Base-by-base conservation (phyloP, 148 eudicot genomes). In the Spergularia marina region DNA sequence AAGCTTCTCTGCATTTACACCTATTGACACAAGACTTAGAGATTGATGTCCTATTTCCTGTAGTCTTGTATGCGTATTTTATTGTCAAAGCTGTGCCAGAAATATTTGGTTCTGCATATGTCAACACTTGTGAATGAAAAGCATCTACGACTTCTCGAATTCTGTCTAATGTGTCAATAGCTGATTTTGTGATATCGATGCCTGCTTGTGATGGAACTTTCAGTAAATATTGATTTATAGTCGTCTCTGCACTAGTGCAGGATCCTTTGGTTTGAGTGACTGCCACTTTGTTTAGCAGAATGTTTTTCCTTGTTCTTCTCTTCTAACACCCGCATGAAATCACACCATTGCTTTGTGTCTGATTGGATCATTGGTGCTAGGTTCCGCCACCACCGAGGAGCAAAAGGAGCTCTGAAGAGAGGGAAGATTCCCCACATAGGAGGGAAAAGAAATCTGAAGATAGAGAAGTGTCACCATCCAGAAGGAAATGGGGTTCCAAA, bases 331-430 rank as follows among this genome's bases (percentile, higher is more conserved):
- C 49, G 1, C 1, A 44, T 44, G 34, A 34, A 10, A 7, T 10
- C n/a, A n/a, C 30, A 16, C 68, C 3, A 41, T 20, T 60, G 2
- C 9, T 40, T 7, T 1, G 40, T 1, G n/a, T 63, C 21, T 11
- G 41, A 34, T 73, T 17, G 62, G 61, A 51, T 79, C 40, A 30
- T 62, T 15, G 56, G 36, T 23, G 60, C 57, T 73, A 94, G 97
- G 80, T 88, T 49, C 94, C 98, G 66, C 87, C 94, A 20, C 97
- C 97, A 66, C 98, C 97, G 47, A 77, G 91, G 81, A 88, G 97
- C 72, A 80, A 85, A 82, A 87, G 84, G 77, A 85, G 71, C 21
- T 80, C 83, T 7, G 73, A 64, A 20, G 90, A 90, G 41, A 83
- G 83, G 72, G 91, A 83, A 59, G 15, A n/a, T 8, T 74, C 78